A percentile compares a stretch with the other conserved stretches of the same genome.
Evolutionary conservation across 2,329 filamentous ascomycete genomes (phyloP).

Genomic region (Catunica adiposa): DNA sequence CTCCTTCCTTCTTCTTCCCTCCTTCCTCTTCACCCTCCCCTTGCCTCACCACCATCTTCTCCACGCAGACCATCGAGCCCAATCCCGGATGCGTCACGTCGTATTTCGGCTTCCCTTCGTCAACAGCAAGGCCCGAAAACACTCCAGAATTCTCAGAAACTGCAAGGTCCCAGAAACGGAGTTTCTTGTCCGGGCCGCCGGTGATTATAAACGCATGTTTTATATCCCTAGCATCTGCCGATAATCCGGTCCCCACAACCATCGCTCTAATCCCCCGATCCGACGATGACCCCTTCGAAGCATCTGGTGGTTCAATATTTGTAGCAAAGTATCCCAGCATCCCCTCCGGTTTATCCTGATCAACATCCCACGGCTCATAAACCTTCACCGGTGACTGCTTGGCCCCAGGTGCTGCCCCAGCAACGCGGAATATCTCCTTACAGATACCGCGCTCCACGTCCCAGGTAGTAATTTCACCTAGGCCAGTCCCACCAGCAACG

Average conservation of each 20-base stretch:
- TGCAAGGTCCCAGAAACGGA: constrained; percentile 84
- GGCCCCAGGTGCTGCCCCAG: too few species aligned
- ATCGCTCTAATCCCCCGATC: constrained; percentile 62
- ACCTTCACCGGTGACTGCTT: constrained; percentile 28
- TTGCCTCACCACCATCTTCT: constrained; percentile 21
- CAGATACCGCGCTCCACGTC: constrained; percentile 83
- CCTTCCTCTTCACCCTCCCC: neutral
- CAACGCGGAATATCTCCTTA: constrained; percentile 66
- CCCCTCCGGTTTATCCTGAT: constrained; percentile 73
- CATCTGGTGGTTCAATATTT: constrained; percentile 40
- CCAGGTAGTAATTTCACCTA: constrained; percentile 87
- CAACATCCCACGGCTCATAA: constrained; percentile 75
- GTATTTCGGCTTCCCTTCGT: constrained; percentile 61
- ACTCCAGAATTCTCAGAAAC: constrained; percentile 63
- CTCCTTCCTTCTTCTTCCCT: neutral
- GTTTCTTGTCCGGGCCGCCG: constrained; percentile 73
- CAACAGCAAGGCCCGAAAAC: constrained; percentile 58
- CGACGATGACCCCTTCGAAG: constrained; percentile 21
- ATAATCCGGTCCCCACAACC: constrained; percentile 54
- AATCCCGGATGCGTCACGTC: constrained; percentile 44
- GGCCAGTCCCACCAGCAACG: constrained; percentile 70
- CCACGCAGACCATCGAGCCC: constrained; percentile 48
- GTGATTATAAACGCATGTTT: constrained; percentile 74
- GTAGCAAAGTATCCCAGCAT: constrained; percentile 77
- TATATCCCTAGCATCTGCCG: constrained; percentile 52